These are phyloP conservation scores for Rhodotorula sphaerocarpa DNA, from an alignment of 768 basidiomycete genomes.

Conservation along the genomic window DNA sequence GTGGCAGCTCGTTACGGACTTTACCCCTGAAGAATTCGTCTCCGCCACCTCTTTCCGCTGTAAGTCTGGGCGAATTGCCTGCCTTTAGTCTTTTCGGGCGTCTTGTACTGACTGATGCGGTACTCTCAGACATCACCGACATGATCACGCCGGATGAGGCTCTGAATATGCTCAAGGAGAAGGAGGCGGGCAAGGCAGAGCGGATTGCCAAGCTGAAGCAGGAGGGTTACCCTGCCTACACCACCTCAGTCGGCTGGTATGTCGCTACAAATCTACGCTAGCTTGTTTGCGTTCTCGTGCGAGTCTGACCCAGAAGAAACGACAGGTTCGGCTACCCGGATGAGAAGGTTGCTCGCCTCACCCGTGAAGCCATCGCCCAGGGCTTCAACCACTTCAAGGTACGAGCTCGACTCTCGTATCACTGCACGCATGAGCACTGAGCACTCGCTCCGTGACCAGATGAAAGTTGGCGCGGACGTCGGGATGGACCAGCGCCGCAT, in stretches of 20 bases:
- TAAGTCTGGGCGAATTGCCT: neutral
- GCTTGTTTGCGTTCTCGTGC: too few species aligned
- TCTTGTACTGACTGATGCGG: slow-evolving; percentile 64
- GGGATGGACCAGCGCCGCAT: slow-evolving; percentile 79
- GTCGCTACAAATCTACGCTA: neutral
- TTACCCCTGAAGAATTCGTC: slow-evolving; percentile 52
- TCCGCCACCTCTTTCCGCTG: slow-evolving; percentile 17
- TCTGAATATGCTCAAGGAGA: slow-evolving; percentile 66
- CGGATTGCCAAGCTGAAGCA: slow-evolving; percentile 63
- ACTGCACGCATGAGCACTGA: neutral
- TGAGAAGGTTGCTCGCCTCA: slow-evolving; percentile 79
- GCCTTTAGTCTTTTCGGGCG: too few species aligned
- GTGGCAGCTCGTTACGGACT: slow-evolving; percentile 89
- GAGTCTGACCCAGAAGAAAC: too few species aligned
- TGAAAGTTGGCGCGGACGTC: slow-evolving; percentile 86
- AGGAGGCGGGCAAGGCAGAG: slow-evolving; percentile 65
- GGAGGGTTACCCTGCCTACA: slow-evolving; percentile 36
- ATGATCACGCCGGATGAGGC: slow-evolving; percentile 87
- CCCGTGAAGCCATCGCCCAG: slow-evolving; percentile 66
- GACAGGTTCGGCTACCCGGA: slow-evolving; percentile 64
- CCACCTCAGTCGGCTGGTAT: slow-evolving; percentile 36
- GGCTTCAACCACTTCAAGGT: slow-evolving; percentile 96
- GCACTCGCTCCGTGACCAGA: slow-evolving; percentile 41
- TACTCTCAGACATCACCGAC: slow-evolving; percentile 77
- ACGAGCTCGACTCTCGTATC: neutral